Conservation (phyloP, 768 basidiomycete species). For the Mycena vulgaris region DNA sequence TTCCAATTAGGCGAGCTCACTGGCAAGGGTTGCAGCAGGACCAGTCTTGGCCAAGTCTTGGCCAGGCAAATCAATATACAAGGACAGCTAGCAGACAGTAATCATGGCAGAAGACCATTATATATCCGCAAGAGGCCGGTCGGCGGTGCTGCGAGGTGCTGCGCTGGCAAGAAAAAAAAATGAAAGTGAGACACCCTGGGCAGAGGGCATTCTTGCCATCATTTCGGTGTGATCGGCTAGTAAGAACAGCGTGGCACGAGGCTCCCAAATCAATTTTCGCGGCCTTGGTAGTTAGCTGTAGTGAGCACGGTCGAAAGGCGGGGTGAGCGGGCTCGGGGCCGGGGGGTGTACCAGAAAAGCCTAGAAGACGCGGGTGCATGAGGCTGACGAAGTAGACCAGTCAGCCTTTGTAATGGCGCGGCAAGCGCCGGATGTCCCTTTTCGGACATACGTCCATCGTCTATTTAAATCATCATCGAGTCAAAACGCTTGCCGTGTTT, state of each 20-base stretch:
- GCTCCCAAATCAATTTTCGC: slow-evolving; percentile 17
- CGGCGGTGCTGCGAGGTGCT: slow-evolving; percentile 32
- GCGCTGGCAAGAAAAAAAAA: slow-evolving; percentile 22
- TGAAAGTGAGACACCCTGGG: slow-evolving; percentile 22
- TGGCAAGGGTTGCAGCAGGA: too few species aligned
- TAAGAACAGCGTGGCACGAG: slow-evolving; percentile 27
- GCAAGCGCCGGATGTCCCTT: background rate
- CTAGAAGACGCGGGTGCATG: slow-evolving; percentile 2
- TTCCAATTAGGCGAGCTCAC: background rate
- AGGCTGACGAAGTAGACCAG: too few species aligned
- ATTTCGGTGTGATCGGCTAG: slow-evolving; percentile 34
- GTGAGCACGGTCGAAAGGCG: background rate
- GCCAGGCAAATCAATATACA: too few species aligned
- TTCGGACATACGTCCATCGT: slow-evolving; percentile 15
- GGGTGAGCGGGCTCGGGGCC: background rate
- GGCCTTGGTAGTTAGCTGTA: background rate
- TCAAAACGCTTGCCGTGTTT: slow-evolving; percentile 29
- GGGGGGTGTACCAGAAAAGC: background rate
- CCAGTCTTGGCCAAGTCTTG: too few species aligned
- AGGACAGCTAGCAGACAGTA: slow-evolving; percentile 5
- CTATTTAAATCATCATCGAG: slow-evolving; percentile 21
- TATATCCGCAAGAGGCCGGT: background rate
- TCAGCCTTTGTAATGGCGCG: slow-evolving; percentile 22
- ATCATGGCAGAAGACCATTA: too few species aligned
- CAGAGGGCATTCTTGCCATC: slow-evolving; percentile 28